Evolutionary conservation across 2,329 filamentous ascomycete genomes (phyloP).

Genomic region (Calycina herbarum): DNA sequence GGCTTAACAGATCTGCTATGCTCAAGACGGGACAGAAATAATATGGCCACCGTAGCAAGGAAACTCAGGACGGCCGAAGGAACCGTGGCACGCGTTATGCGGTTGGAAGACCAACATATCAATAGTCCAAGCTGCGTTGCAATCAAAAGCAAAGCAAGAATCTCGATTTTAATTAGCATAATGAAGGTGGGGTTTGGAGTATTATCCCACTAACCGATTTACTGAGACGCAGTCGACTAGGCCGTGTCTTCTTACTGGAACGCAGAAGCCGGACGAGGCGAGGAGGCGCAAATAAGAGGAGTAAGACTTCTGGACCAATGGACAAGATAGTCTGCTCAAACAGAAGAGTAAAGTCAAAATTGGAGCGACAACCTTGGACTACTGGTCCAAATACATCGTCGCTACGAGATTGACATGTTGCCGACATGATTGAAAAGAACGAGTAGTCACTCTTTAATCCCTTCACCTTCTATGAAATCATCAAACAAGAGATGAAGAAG

Average conservation of each 20-base stretch:
- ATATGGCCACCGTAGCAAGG: not conserved
- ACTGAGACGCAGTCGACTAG: too few species aligned
- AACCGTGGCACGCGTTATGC: slow-evolving; percentile 26
- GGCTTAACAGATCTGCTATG: slow-evolving; percentile 21
- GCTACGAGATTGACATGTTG: too few species aligned
- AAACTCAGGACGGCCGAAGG: not conserved
- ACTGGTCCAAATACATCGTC: too few species aligned
- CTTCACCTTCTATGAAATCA: too few species aligned
- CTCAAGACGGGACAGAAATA: slow-evolving; percentile 19
- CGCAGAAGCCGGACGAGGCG: slow-evolving; percentile 5
- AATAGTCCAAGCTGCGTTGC: not conserved
- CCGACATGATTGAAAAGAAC: too few species aligned
- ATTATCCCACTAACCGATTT: not conserved
- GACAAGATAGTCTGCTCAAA: slow-evolving; percentile 17
- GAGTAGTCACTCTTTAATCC: too few species aligned
- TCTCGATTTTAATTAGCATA: not conserved
- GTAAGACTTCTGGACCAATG: slow-evolving; percentile 10
- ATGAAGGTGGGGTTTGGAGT: not conserved
- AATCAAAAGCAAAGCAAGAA: not conserved
- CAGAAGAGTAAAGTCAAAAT: slow-evolving; percentile 21
- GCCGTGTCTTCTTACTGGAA: not conserved
- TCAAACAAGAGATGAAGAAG: too few species aligned
- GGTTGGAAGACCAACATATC: not conserved
- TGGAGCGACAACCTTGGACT: not conserved
- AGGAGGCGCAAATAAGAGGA: slow-evolving; percentile 10